Base-by-base conservation (phyloP, 805 yeast species). In the Hermanozyma aechmeae region DNA sequence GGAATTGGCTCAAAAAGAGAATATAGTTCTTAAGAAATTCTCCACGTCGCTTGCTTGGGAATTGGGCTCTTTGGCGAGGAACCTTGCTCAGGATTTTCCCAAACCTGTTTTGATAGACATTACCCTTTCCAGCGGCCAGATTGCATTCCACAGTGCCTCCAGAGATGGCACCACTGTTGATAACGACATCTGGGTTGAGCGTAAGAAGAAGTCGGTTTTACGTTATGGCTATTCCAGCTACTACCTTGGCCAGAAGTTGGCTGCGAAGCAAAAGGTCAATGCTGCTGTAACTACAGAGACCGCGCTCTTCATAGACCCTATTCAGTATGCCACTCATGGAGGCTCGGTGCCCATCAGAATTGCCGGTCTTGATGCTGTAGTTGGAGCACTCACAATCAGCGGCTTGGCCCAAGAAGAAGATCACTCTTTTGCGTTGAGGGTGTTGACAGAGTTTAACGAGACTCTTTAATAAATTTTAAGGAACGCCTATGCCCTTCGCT, bases 361-460 rank as follows among this genome's bases (percentile, higher is more conserved):
- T 13, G 45, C 46, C 14, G 51, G 53, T 16, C 45, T 51, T 24
- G 63, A 52, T 27, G 42, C 46, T 11, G 53, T 66, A 10, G 45
- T 68, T 13, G 79, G 69, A 6, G 61, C 71, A 2, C 50, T 73
- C 25, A 69, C 77, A 3, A 55, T 72, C 24, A 69, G 76, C 46
- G 80, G 80, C 0, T 58, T 73, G 45, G 61, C 65, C 13, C 76
- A 72, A 38, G 61, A 62, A 18, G 63, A 72, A 36, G 80, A 73
- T 42, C 78, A 73, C 42, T 48, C 56, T 34, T 48, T 72, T 25
- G 75, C 73, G 8, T 33, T 61, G 19, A 47, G 53, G 19, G 51
- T 55, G 5, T 46, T 61, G 29, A 31, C 30, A 16, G 32, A 31
- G 8, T 37, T 34, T 14, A 39, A 29, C n/a, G n/a, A n/a, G n/a